Percentiles rank a stretch among this genome's conserved stretches.
Conservation (phyloP, 768 basidiomycete genomes). For the Asterophora lycoperdoides region DNA sequence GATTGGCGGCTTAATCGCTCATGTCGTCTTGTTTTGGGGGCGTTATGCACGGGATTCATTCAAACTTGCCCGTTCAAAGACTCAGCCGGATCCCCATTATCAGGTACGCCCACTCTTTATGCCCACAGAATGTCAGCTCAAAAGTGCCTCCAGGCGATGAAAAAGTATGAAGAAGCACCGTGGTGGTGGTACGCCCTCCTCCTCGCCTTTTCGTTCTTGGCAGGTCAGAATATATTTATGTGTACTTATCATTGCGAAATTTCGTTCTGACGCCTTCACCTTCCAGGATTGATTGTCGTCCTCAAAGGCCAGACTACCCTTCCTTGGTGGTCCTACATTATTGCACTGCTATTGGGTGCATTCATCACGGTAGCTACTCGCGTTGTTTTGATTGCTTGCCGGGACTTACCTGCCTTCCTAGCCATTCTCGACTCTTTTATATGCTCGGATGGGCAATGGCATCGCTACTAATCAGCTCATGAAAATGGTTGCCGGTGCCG, state of each 20-base stretch:
- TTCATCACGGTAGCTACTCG: constrained; percentile 31
- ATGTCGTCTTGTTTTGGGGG: constrained; percentile 56
- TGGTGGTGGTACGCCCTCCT: constrained; percentile 58
- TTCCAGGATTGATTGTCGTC: constrained; percentile 49
- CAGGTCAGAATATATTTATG: constrained; percentile 40
- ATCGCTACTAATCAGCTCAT: constrained; percentile 57
- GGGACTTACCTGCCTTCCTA: constrained; percentile 13
- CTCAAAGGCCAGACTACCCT: constrained; percentile 57
- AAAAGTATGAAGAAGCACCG: constrained; percentile 57
- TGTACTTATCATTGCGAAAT: neutral
- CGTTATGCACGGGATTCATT: constrained; percentile 46
- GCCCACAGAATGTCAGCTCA: neutral
- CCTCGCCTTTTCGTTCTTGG: constrained; percentile 47
- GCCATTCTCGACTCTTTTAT: constrained; percentile 55
- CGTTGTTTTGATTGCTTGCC: neutral
- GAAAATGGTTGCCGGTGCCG: constrained; percentile 60
- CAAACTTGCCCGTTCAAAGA: constrained; percentile 40
- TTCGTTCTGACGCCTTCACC: neutral
- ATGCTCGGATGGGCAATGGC: constrained; percentile 57
- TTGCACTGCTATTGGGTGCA: constrained; percentile 49
- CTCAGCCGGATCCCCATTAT: constrained; percentile 56
- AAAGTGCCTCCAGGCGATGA: constrained; percentile 37
- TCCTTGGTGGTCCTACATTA: constrained; percentile 59
- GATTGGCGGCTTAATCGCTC: constrained; percentile 59
- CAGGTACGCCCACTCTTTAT: constrained; percentile 25